phyloP scores from a whole-genome alignment of 352 stramenopile genomes.

The Globisporangium paroecandrum region DNA sequence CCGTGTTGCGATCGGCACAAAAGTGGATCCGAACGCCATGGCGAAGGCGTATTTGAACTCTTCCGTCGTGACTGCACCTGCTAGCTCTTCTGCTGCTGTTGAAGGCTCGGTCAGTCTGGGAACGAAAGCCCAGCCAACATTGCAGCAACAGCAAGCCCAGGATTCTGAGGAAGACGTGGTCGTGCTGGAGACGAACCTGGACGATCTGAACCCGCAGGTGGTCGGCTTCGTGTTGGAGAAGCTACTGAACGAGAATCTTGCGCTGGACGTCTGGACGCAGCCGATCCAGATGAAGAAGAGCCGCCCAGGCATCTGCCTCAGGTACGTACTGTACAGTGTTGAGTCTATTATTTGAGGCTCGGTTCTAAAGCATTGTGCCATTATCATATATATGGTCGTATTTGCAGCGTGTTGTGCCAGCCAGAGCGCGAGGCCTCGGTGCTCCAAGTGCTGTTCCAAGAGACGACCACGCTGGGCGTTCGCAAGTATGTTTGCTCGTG shows the following conservation, averaged over 20 bases:
- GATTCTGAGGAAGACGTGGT: constrained; percentile 48
- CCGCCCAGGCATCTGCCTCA: constrained; percentile 69
- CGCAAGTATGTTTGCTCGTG: constrained; percentile 39
- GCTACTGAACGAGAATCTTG: constrained; percentile 46
- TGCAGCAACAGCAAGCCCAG: neutral
- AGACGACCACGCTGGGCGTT: constrained; percentile 89
- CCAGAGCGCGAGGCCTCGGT: constrained; percentile 51
- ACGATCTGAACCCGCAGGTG: constrained; percentile 88
- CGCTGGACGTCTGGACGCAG: constrained; percentile 86
- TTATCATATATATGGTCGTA: too few species aligned
- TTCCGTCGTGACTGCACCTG: neutral
- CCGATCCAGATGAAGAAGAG: constrained; percentile 93
- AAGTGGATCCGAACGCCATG: constrained; percentile 28
- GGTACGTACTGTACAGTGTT: constrained; percentile 23
- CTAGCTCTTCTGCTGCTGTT: neutral
- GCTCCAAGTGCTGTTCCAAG: constrained; percentile 61
- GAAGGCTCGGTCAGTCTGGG: neutral
- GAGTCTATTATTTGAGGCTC: too few species aligned
- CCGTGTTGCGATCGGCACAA: constrained; percentile 78
- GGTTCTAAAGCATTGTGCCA: too few species aligned
- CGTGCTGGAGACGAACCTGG: constrained; percentile 88
- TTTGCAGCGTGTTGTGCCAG: constrained; percentile 69
- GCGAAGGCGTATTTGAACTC: constrained; percentile 40
- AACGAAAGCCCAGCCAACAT: neutral
- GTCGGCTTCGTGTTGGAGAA: constrained; percentile 74